Conservation (phyloP, 2,329 filamentous ascomycete species). For the Sordariomycetes sp. region DNA sequence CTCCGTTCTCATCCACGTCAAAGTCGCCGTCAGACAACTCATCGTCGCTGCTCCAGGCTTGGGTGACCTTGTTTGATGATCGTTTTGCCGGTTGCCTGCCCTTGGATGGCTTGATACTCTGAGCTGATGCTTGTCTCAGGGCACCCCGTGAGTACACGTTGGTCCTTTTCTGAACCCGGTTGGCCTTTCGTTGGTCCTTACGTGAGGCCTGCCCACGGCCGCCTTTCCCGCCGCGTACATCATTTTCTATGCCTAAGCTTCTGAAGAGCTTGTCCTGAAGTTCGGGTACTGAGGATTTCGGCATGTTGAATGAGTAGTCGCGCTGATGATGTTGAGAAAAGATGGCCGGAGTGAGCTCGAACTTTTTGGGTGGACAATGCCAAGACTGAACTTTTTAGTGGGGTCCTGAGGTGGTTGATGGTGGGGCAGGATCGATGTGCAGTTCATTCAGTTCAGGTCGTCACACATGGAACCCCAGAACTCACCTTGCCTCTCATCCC, state of each 20-base stretch:
- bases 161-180: slow-evolving; percentile 52
- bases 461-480: no score
- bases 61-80: neutral
- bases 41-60: slow-evolving; percentile 1
- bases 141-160: slow-evolving; percentile 18
- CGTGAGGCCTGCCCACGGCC: slow-evolving; percentile 22
- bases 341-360: neutral
- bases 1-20: slow-evolving; percentile 12
- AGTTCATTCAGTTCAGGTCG: no score
- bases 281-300: slow-evolving; percentile 15
- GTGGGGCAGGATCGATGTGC: no score
- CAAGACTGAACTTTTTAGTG: no score
- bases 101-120: no score
- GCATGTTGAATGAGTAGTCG: slow-evolving; percentile 6
- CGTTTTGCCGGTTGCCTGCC: no score
- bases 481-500: no score
- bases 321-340: neutral
- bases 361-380: neutral
- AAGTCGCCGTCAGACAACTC: slow-evolving; percentile 5
- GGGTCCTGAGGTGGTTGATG: neutral
- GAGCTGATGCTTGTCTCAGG: no score
- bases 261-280: slow-evolving; percentile 27
- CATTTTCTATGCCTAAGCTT: slow-evolving; percentile 19
- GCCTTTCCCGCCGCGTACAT: slow-evolving; percentile 4
- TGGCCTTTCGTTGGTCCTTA: slow-evolving; percentile 60